phyloP scores from a whole-genome alignment of 2,329 filamentous ascomycete genomes.

The Epichloe coenophiala region DNA sequence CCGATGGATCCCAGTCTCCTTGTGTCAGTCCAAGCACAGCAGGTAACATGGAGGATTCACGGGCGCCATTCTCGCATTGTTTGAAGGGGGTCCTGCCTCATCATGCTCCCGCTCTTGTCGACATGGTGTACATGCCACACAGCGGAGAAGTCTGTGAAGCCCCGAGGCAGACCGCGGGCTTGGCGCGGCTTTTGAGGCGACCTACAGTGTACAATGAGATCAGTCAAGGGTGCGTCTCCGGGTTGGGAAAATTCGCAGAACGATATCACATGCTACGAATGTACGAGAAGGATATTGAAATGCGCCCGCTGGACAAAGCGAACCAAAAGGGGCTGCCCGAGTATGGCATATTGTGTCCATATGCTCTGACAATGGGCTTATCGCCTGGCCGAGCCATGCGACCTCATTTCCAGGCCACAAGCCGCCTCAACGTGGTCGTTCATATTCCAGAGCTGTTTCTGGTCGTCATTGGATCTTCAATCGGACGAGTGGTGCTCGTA shows the following conservation, averaged over 20 bases:
- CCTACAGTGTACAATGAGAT: slow-evolving; percentile 8
- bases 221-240: neutral
- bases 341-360: slow-evolving; percentile 18
- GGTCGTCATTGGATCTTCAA: slow-evolving; percentile 52
- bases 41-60: neutral
- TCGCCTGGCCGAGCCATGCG: slow-evolving; percentile 11
- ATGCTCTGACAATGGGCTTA: slow-evolving; percentile 15
- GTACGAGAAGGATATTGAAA: slow-evolving; percentile 34
- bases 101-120: slow-evolving; percentile 5
- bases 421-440: slow-evolving; percentile 42
- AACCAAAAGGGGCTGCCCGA: slow-evolving; percentile 11
- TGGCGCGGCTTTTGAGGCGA: slow-evolving; percentile 12
- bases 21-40: neutral
- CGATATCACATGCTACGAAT: slow-evolving; percentile 31
- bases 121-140: slow-evolving; percentile 25
- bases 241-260: slow-evolving; percentile 5
- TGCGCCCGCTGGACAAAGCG: slow-evolving; percentile 21
- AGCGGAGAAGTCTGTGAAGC: slow-evolving; percentile 11
- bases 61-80: neutral
- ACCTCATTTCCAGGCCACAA: slow-evolving; percentile 21
- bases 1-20: neutral
- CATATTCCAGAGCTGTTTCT: slow-evolving; percentile 59
- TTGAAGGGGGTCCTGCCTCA: neutral
- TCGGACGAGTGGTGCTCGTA: slow-evolving; percentile 51
- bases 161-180: slow-evolving; percentile 5